Conservation (phyloP, 2,329 filamentous ascomycete genomes). For the Cadophora malorum region DNA sequence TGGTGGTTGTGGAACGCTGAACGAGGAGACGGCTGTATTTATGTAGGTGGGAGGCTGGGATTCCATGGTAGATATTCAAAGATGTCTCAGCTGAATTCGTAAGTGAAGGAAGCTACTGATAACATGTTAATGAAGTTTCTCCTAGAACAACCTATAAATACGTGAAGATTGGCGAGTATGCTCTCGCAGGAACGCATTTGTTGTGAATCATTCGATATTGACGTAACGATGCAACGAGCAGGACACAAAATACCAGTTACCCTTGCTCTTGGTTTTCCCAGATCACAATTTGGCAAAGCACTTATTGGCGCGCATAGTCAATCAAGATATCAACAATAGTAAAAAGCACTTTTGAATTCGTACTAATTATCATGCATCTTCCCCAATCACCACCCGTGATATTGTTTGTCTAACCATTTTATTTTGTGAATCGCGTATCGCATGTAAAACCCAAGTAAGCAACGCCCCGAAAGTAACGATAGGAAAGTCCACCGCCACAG, state of each 20-base stretch:
- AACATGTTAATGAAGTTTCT: no score
- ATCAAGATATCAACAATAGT: neutral
- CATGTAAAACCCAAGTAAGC: neutral
- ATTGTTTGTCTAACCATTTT: conserved; percentile 15
- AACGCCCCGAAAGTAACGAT: conserved; percentile 15
- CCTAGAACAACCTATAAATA: no score
- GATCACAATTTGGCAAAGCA: neutral
- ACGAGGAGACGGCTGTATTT: neutral
- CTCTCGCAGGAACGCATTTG: no score
- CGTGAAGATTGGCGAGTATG: no score
- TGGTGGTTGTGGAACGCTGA: neutral
- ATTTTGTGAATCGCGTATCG: neutral
- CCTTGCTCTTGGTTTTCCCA: neutral
- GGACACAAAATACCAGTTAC: neutral
- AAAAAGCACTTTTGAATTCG: conserved; percentile 23
- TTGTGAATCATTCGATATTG: neutral
- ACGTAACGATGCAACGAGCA: neutral
- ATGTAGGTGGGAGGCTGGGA: neutral
- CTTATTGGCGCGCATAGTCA: neutral
- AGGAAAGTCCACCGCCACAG: neutral
- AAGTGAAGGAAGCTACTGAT: neutral
- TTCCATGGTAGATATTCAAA: neutral
- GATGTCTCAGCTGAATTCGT: neutral
- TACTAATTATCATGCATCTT: conserved; percentile 8
- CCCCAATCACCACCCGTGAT: neutral